Conservation (phyloP, 208 protist species). For the Leishmania aethiopica region DNA sequence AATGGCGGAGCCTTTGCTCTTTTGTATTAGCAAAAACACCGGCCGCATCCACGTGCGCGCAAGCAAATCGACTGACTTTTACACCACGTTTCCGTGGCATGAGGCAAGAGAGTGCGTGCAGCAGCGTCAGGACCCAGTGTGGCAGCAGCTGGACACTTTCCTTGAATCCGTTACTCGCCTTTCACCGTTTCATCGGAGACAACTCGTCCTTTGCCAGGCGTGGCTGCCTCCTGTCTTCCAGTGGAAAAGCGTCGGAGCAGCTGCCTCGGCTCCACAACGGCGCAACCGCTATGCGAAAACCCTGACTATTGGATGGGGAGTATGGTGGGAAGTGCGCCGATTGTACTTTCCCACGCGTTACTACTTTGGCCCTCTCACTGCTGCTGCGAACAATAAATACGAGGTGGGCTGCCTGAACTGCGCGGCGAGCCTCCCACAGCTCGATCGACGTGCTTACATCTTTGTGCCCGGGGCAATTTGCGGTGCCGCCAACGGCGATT, state of each 20-base stretch:
- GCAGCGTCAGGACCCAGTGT: constrained; percentile 42
- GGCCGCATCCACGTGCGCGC: constrained; percentile 66
- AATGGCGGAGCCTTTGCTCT: constrained; percentile 26
- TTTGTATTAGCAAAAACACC: constrained; percentile 69
- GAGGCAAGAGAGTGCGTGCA: constrained; percentile 52
- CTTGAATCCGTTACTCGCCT: constrained; percentile 36
- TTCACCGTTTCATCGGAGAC: constrained; percentile 41
- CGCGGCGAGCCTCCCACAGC: constrained; percentile 13
- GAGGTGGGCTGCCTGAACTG: constrained; percentile 43
- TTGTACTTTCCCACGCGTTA: constrained; percentile 33
- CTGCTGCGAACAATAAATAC: neutral
- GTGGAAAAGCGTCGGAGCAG: constrained; percentile 3
- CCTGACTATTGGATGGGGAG: constrained; percentile 41
- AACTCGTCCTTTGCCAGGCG: constrained; percentile 22
- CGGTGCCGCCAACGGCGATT: constrained; percentile 39
- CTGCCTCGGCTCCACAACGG: neutral
- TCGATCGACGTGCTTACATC: neutral
- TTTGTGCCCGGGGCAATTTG: constrained; percentile 48
- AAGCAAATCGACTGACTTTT: constrained; percentile 11
- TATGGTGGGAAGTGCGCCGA: constrained; percentile 56
- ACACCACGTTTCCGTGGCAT: constrained; percentile 46
- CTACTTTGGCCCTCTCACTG: constrained; percentile 37
- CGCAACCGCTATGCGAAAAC: constrained; percentile 32
- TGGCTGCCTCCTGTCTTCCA: constrained; percentile 40
- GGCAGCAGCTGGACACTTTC: constrained; percentile 59